phyloP scores from a whole-genome alignment of 164 flowering plant species.

The Cinnamomum chago region DNA sequence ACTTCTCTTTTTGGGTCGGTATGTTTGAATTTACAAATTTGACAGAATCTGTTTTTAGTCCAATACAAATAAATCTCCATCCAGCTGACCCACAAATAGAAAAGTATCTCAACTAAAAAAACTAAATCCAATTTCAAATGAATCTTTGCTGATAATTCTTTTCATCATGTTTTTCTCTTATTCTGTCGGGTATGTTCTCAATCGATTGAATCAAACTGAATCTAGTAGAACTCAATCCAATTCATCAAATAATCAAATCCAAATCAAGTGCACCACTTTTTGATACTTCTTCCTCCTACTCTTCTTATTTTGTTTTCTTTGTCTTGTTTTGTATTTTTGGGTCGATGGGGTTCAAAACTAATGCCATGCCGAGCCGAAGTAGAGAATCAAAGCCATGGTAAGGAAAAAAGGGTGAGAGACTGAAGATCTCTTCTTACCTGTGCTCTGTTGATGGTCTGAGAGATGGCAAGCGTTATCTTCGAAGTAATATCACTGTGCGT shows the following conservation, averaged over 20 bases:
- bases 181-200: too few species aligned
- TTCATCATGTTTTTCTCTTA: too few species aligned
- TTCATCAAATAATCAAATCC: too few species aligned
- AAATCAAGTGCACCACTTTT: too few species aligned
- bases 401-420: not conserved
- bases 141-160: too few species aligned
- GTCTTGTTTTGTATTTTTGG: too few species aligned
- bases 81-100: not conserved
- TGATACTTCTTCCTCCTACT: too few species aligned
- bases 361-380: not conserved
- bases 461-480: conserved; percentile 77
- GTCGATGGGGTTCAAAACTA: not conserved
- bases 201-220: too few species aligned
- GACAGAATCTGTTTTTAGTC: not conserved
- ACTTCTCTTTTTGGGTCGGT: not conserved
- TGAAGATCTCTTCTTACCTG: conserved; percentile 47
- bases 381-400: not conserved
- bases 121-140: too few species aligned
- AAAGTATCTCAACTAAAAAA: too few species aligned
- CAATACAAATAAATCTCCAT: not conserved
- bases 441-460: conserved; percentile 80
- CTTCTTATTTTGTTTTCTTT: too few species aligned
- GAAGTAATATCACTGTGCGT: conserved; percentile 90
- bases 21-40: not conserved
- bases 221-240: too few species aligned